Conservation (phyloP, 2,329 filamentous ascomycete species). For the Cercospora sp. region DNA sequence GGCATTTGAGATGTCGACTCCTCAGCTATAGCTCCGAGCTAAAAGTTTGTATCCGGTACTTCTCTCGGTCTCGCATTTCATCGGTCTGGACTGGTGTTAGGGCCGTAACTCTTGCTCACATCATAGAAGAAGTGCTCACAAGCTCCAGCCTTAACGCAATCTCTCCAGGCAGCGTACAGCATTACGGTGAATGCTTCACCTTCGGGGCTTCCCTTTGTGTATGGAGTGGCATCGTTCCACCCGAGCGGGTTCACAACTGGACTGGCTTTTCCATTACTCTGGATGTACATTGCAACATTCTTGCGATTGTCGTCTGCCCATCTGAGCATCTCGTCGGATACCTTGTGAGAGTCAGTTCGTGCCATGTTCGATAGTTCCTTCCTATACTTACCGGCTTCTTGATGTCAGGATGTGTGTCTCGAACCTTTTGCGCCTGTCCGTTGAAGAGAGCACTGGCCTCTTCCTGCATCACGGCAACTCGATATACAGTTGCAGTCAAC, state of each 20-base stretch:
- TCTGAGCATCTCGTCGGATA: constrained; percentile 25
- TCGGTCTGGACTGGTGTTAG: background rate
- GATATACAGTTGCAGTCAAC: constrained; percentile 48
- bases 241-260: constrained; percentile 48
- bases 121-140: constrained; percentile 16
- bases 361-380: background rate
- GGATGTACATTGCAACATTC: constrained; percentile 41
- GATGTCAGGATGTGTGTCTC: constrained; percentile 12
- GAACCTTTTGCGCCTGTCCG: constrained; percentile 14
- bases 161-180: constrained; percentile 47
- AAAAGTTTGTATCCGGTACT: background rate
- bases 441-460: constrained; percentile 18
- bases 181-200: constrained; percentile 49
- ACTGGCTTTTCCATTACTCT: constrained; percentile 42
- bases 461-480: constrained; percentile 38
- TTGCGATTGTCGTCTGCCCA: constrained; percentile 49
- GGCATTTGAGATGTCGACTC: background rate
- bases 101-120: background rate
- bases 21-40: constrained; percentile 10
- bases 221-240: constrained; percentile 22
- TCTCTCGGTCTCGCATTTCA: constrained; percentile 12
- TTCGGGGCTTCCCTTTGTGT: constrained; percentile 42
- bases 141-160: constrained; percentile 38
- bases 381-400: constrained; percentile 3
- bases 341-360: background rate